These are phyloP conservation scores for Globisporangium splendens DNA, from an alignment of 352 stramenopile genomes.

Conservation along the genomic window DNA sequence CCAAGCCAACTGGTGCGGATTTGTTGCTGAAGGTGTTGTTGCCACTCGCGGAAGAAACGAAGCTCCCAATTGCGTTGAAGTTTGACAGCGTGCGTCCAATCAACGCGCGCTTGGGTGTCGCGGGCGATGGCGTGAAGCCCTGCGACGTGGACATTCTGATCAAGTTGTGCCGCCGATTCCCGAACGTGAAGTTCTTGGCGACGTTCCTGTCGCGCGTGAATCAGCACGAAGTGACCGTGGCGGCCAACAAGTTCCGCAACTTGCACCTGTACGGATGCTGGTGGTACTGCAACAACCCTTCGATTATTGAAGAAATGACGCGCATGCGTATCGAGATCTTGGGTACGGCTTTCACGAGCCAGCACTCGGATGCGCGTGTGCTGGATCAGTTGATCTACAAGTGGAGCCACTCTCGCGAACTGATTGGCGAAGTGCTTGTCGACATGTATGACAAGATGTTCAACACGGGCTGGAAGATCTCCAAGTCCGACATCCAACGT, in stretches of 20 bases:
- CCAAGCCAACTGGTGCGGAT: conserved; percentile 37
- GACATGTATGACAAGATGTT: conserved; percentile 88
- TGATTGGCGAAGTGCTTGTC: conserved; percentile 86
- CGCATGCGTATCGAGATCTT: conserved; percentile 93
- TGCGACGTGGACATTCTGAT: conserved; percentile 84
- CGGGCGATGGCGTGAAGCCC: conserved; percentile 91
- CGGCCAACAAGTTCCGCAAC: conserved; percentile 94
- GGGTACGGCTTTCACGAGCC: conserved; percentile 91
- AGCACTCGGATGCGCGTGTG: conserved; percentile 93
- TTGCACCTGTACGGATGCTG: conserved; percentile 93
- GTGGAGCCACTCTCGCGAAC: conserved; percentile 89
- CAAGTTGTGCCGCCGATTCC: conserved; percentile 84
- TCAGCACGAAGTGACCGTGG: conserved; percentile 93
- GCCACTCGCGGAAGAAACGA: conserved; percentile 81
- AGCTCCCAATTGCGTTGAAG: conserved; percentile 92
- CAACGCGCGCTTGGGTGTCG: conserved; percentile 76
- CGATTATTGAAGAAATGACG: conserved; percentile 88
- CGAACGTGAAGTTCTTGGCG: conserved; percentile 92
- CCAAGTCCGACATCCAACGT: conserved; percentile 77
- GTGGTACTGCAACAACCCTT: conserved; percentile 97
- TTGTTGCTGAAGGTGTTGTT: conserved; percentile 89
- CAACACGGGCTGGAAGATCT: conserved; percentile 82
- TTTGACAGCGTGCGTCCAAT: conserved; percentile 89
- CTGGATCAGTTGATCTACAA: conserved; percentile 95
- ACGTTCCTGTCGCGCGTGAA: conserved; percentile 93